A percentile compares a stretch with the other conserved stretches of the same genome.
These are phyloP conservation scores for Neofusicoccum kwambonambiense DNA, from an alignment of 2,329 filamentous ascomycete species.

Conservation along the genomic window DNA sequence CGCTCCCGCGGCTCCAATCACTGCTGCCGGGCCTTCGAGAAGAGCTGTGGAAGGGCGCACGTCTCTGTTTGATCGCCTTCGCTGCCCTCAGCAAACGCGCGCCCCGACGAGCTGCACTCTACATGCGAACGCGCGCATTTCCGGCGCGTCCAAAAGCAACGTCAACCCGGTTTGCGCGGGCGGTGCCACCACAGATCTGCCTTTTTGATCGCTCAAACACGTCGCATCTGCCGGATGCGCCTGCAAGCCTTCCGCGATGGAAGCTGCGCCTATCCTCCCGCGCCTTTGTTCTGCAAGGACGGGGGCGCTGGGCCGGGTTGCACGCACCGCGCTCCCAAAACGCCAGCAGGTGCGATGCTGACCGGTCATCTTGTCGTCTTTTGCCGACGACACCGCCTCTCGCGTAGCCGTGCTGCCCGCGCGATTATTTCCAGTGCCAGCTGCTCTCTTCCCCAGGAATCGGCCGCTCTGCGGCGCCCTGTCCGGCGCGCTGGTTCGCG, in stretches of 20 bases:
- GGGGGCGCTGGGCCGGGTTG: slow-evolving; percentile 8
- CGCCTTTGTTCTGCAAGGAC: slow-evolving; percentile 16
- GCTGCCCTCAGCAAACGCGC: neutral
- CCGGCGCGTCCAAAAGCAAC: slow-evolving; percentile 13
- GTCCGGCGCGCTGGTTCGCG: neutral
- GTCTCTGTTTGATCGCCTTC: slow-evolving; percentile 26
- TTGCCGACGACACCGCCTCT: neutral
- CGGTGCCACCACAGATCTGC: slow-evolving; percentile 9
- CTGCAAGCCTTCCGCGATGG: slow-evolving; percentile 17
- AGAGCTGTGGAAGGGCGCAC: slow-evolving; percentile 27
- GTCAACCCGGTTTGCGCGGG: slow-evolving; percentile 15
- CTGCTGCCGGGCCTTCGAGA: slow-evolving; percentile 25
- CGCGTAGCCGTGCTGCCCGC: neutral
- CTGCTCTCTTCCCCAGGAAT: slow-evolving; percentile 15
- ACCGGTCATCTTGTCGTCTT: neutral
- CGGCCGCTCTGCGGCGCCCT: slow-evolving; percentile 8
- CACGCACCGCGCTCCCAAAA: neutral
- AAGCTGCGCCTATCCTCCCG: slow-evolving; percentile 18
- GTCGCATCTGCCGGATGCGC: slow-evolving; percentile 17
- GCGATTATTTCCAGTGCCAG: neutral
- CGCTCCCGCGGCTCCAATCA: slow-evolving; percentile 8
- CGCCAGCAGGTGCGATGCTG: neutral
- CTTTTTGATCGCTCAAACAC: slow-evolving; percentile 16
- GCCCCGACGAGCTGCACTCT: neutral
- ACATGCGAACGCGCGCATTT: slow-evolving; percentile 7